Conservation (phyloP, 331 rosid species). For the Pyrus hybrid region DNA sequence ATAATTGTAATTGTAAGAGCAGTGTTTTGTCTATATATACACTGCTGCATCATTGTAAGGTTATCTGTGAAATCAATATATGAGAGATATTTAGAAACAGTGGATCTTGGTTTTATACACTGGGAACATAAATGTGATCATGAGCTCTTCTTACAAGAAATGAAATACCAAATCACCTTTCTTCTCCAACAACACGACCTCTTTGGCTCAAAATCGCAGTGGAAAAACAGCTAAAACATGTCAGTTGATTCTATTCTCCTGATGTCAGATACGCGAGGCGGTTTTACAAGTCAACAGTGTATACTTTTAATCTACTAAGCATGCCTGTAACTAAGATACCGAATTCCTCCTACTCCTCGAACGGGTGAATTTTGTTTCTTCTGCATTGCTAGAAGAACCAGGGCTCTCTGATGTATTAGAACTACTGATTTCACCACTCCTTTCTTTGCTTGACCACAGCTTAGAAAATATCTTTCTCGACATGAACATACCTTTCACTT, state of each 20-base stretch:
- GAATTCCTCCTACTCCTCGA: constrained; percentile 86
- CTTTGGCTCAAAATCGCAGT: constrained; percentile 5
- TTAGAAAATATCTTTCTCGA: constrained; percentile 72
- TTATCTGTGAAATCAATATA: too few species aligned
- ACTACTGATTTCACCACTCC: constrained; percentile 62
- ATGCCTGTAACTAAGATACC: constrained; percentile 40
- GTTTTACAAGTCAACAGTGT: constrained; percentile 21
- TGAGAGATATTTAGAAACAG: too few species aligned
- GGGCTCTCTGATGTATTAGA: constrained; percentile 88
- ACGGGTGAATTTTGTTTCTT: constrained; percentile 75
- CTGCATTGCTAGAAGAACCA: constrained; percentile 70
- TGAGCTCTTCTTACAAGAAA: neutral
- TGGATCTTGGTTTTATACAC: too few species aligned
- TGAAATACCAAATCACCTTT: constrained; percentile 6
- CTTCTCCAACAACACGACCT: neutral
- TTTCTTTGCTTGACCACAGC: constrained; percentile 79
- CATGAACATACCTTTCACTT: constrained; percentile 56
- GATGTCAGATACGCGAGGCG: constrained; percentile 30
- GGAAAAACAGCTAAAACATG: constrained; percentile 29
- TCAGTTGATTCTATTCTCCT: constrained; percentile 51
- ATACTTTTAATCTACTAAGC: constrained; percentile 10
- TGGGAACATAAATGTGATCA: neutral
- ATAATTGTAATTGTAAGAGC: too few species aligned
- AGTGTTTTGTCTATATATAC: too few species aligned
- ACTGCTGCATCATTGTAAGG: too few species aligned